A percentile compares a stretch with the other conserved stretches of the same genome.
These are phyloP conservation scores for Botrytis porri DNA, from an alignment of 2,329 filamentous ascomycete genomes.

Conservation along the genomic window DNA sequence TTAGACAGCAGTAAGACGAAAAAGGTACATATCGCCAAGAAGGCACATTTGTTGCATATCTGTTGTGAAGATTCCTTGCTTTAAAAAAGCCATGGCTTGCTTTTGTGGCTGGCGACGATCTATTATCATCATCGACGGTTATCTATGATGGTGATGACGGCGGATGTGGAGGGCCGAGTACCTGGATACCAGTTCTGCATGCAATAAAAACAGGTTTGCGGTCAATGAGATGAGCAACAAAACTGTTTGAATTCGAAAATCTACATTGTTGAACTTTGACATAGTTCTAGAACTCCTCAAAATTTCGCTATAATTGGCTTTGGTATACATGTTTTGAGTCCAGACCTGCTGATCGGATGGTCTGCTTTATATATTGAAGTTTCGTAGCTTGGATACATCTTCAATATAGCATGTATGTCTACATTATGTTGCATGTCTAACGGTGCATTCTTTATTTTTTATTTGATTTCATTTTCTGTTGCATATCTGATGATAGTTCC, in stretches of 20 bases:
- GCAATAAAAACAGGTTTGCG: slow-evolving; percentile 9
- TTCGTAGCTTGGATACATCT: not conserved
- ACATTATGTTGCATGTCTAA: slow-evolving; percentile 4
- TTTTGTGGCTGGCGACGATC: not conserved
- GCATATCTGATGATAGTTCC: not conserved
- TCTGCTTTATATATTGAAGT: not conserved
- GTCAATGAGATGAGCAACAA: slow-evolving; percentile 5
- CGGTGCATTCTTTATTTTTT: not conserved
- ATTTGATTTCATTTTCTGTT: not conserved
- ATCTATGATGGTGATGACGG: not conserved
- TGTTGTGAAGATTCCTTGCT: not conserved
- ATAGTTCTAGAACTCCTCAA: not conserved
- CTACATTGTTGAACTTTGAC: not conserved
- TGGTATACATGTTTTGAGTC: not conserved
- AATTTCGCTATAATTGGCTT: not conserved
- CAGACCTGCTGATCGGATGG: not conserved
- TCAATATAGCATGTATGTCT: not conserved
- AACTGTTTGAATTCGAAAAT: not conserved
- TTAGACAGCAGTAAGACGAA: not conserved
- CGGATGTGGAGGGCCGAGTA: not conserved
- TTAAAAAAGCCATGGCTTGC: not conserved
- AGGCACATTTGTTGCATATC: not conserved
- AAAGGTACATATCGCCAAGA: not conserved
- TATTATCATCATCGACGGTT: not conserved
- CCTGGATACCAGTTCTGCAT: not conserved